Base-by-base conservation (phyloP, 2,329 filamentous ascomycete genomes). In the Aspergillus melleus region DNA sequence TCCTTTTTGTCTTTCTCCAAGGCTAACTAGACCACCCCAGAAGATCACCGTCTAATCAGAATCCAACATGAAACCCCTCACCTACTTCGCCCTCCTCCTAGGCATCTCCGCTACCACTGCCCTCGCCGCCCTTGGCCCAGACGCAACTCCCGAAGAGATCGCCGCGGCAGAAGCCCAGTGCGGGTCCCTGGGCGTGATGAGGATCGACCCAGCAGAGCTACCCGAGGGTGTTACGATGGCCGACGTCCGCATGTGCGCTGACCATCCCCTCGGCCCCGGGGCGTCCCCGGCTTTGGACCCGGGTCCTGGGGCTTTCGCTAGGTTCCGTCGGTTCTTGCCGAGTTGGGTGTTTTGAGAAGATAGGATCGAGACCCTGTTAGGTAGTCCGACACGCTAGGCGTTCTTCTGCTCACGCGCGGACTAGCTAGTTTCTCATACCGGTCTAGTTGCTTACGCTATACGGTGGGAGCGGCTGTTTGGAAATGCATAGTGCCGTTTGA, bases 251-350 rank as follows among this genome's bases (percentile, higher is more conserved):
- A 57, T 61, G 63, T 65, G 63, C 59, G 59, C 59, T 19, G 61
- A 58, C 32, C 61, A 66, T 52, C 66, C 62, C 8, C 66, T 67
- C 44, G 67, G 67, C 54, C 58, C 64, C 32, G 59, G 63, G 62
- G 67, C 61, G 29, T 62, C 59, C 42, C 63, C 59, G 12, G 66
- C 60, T 44, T 62, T 63, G 16, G 67, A 64, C 52, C 67, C 65
- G 16, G 67, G 66, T 54, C 67, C 66, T 58, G 67, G 68, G 54
- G 58, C 52, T 39, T 60, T 65, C 14, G 64, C 66, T 30, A 62
- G 60, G 30, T 53, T 63, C n/a, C 60, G 60, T 58, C 58, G 46
- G 54, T 58, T 62, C 62, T 16, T 63, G 26, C 36, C 58, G 56
- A 49, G 30, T 60, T 54, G 62, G 61, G 36, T 67, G 61, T 65